phyloP scores from a whole-genome alignment of 2,329 filamentous ascomycete species.

The Trichoderma polysporum region DNA sequence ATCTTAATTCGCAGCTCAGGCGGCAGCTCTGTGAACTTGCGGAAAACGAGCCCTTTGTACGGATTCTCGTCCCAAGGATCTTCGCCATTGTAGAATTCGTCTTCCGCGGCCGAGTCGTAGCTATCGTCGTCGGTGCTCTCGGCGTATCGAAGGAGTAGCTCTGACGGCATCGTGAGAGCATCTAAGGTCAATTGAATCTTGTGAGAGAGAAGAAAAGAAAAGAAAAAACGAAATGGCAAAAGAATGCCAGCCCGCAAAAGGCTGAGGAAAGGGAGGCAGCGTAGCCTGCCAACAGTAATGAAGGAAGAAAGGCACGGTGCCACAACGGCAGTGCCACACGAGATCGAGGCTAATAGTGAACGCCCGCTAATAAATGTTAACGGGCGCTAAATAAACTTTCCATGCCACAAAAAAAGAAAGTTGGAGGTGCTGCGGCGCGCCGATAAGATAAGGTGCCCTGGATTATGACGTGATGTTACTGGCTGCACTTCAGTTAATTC shows the following conservation, averaged over 20 bases:
- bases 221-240: background rate
- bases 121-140: constrained; percentile 2
- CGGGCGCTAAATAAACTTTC: background rate
- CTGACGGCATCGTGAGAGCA: background rate
- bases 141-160: constrained; percentile 4
- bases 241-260: background rate
- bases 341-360: background rate
- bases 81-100: constrained; percentile 17
- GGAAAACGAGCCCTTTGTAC: constrained; percentile 24
- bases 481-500: background rate
- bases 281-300: background rate
- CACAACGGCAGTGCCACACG: background rate
- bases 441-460: background rate
- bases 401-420: no score
- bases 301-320: background rate
- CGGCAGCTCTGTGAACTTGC: constrained; percentile 33
- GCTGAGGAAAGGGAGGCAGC: background rate
- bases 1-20: constrained; percentile 36
- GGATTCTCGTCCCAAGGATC: constrained; percentile 11
- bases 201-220: no score
- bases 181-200: background rate
- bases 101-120: constrained; percentile 13
- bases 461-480: background rate
- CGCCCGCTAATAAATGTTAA: no score
- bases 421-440: background rate